Conservation (phyloP, 345 rosid genomes). For the Salix arbutifolia region DNA sequence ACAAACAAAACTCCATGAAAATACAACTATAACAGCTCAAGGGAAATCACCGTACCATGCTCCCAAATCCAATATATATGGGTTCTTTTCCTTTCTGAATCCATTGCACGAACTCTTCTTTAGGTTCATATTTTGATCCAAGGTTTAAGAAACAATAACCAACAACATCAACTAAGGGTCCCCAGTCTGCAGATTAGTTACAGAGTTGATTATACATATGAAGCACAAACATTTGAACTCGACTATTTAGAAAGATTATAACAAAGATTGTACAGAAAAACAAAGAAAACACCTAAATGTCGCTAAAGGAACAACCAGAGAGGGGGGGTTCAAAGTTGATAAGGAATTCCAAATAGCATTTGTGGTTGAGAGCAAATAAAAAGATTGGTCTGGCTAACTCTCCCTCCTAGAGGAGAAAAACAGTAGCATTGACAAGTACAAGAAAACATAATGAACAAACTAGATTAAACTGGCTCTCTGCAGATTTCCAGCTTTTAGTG, state of each 20-base stretch:
- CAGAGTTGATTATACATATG: conserved; percentile 9
- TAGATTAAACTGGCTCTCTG: not conserved
- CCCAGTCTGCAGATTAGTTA: conserved; percentile 75
- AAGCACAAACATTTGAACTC: conserved; percentile 4
- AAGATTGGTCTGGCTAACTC: not conserved
- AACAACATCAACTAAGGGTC: conserved; percentile 84
- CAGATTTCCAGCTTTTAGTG: not conserved
- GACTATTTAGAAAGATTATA: not conserved
- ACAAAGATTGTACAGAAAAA: not conserved
- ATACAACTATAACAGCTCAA: not conserved
- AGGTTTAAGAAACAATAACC: conserved; percentile 92
- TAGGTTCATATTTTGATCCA: conserved; percentile 74
- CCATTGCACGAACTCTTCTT: conserved; percentile 66
- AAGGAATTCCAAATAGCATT: not conserved
- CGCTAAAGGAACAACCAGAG: not conserved
- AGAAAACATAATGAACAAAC: not conserved
- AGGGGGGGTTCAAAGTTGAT: not conserved
- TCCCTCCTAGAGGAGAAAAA: not conserved
- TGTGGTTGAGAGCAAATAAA: not conserved
- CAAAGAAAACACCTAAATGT: not conserved
- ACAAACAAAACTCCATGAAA: not conserved
- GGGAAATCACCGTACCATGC: conserved; percentile 67
- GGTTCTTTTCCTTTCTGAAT: conserved; percentile 72
- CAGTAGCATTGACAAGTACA: not conserved
- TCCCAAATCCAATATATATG: conserved; percentile 91